Base-by-base conservation (phyloP, 2,329 filamentous ascomycete species). In the Teratosphaeria pseudoeucalypti region DNA sequence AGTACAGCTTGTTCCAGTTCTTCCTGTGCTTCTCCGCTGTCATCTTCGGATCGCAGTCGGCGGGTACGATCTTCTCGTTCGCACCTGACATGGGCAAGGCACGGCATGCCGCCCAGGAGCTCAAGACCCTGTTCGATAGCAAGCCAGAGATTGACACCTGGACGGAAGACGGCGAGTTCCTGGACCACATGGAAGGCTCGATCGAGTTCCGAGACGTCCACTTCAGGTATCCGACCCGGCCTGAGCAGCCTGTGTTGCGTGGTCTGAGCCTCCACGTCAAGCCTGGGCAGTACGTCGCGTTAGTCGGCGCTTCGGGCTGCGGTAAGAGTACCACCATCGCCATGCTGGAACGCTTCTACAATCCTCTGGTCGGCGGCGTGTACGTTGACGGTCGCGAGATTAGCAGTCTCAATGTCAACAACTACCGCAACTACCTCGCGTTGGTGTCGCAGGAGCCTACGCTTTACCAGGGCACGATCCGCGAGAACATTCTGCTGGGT, bases 371-470 rank as follows among this genome's bases (percentile, higher is more conserved):
- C 0, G 94, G 94, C 12, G 85, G 85, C 14, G 81, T 99, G 37
- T 89, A 85, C 60, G 80, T 97, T 19, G 92, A 97, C 68, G 90
- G 86, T 59, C 84, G 86, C 63, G 89, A 96, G 63, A 90, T 97
- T 67, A 87, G 85, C 61, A 81, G 80, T 11, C 79, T 96, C 55
- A 92, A 95, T 68, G 79, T 96, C 69, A 91, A 89, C 74, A 85
- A 92, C 58, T 96, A 96, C 76, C 87, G 94, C 57, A 85, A 82
- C 19, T 84, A 86, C 72, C 83, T 97, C 63, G 88, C 92, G 0
- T 85, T 99, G 10, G 92, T 99, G 14, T 91, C 88, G 37, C 94
- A 97, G 71, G 94, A 97, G 72, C 92, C 94, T 0, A 96, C 92
- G 0, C 77, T 99, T 0, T 99, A 96, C 75, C 91, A 95, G 73